phyloP scores from a whole-genome alignment of 345 rosid genomes.

The Cardamine chenopodiifolia region DNA sequence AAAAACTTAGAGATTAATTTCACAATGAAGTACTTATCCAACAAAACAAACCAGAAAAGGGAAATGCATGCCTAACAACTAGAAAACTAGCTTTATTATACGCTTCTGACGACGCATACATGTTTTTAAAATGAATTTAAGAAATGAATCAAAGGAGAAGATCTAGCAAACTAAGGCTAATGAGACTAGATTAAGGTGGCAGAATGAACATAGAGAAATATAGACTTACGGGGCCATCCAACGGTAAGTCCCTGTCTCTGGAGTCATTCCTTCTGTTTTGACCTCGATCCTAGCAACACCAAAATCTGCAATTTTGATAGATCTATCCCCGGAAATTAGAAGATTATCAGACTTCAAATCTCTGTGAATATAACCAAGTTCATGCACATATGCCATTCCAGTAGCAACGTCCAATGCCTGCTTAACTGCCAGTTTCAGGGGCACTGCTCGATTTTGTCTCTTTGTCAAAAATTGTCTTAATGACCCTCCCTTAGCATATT shows the following conservation, averaged over 20 bases:
- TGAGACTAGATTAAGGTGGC: background rate
- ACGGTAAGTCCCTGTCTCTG: background rate
- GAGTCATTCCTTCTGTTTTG: background rate
- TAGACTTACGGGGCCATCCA: background rate
- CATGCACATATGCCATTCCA: background rate
- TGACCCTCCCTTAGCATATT: background rate
- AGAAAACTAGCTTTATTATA: background rate
- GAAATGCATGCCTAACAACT: background rate
- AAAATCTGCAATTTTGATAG: background rate
- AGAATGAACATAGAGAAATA: background rate
- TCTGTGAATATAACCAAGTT: background rate
- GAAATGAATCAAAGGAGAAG: background rate
- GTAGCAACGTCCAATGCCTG: background rate
- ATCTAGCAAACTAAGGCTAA: background rate
- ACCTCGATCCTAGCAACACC: conserved; percentile 1
- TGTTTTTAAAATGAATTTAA: too few species aligned
- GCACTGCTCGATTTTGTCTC: background rate
- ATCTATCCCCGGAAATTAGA: background rate
- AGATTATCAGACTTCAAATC: background rate
- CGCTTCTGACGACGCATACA: background rate
- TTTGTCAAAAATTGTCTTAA: background rate
- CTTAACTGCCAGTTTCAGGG: background rate
- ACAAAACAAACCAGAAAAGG: background rate
- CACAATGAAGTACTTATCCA: background rate
- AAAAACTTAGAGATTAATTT: too few species aligned